Evolutionary conservation across 1,284 basidiomycete species (phyloP), one percentile per base, ranked within the genome.

Genomic region (Boletus semigastroideus): DNA sequence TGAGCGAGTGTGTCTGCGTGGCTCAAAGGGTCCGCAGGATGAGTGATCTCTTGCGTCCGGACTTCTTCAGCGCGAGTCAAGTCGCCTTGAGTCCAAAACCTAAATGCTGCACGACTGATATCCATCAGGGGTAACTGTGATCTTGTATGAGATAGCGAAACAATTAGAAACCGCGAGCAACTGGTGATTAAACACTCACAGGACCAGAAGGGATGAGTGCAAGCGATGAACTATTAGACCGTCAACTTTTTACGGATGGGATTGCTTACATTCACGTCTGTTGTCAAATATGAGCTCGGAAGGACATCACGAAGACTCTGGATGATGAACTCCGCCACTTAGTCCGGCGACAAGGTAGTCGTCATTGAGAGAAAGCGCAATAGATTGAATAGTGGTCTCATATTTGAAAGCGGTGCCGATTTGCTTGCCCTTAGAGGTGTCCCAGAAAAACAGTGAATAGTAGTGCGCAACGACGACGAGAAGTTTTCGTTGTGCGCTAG

Each of bases 181-280:
- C n/a, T n/a, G n/a, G n/a, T n/a, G n/a, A n/a, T n/a, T n/a, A n/a
- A n/a, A n/a, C n/a, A n/a, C n/a, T n/a, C n/a, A n/a, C n/a, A n/a
- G n/a, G n/a, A n/a, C n/a, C n/a, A n/a, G n/a, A n/a, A n/a, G n/a
- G n/a, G n/a, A n/a, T n/a, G n/a, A n/a, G n/a, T n/a, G n/a, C n/a
- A n/a, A n/a, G n/a, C n/a, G n/a, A n/a, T n/a, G 16, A 13, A 4
- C 8, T 6, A 16, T 40, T 17, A 33, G 19, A 30, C 17, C 34
- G n/a, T 6, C 20, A 27, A 6, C 11, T 7, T 31, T 31, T 1
- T 17, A 22, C 19, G 1, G 8, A 8, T 13, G 9, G 11, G 6
- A 12, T 10, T 3, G 9, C 51, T 53, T n/a, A 53, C 51, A 12
- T 31, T 25, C 5, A 31, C 51, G n/a, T n/a, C n/a, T n/a, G n/a